Conservation (phyloP, 148 eudicot species). For the Persicaria tinctoria region DNA sequence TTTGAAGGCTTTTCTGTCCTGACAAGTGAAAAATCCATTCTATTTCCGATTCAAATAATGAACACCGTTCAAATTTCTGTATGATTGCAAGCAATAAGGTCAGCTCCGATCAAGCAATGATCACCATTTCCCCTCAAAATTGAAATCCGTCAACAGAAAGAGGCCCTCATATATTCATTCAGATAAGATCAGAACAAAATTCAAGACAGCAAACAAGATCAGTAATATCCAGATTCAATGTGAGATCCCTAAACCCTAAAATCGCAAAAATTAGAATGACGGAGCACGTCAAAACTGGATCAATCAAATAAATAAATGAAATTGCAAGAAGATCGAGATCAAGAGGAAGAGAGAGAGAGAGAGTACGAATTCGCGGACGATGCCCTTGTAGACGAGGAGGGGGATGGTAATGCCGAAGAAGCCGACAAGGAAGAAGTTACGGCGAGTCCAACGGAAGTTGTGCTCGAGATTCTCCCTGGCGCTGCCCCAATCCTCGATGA, state of each 20-base stretch:
- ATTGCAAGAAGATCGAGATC: not conserved
- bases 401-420: constrained; percentile 87
- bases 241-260: not conserved
- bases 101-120: not conserved
- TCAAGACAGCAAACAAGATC: not conserved
- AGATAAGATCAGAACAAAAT: not conserved
- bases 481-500: constrained; percentile 79
- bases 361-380: constrained; percentile 79
- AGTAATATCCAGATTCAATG: not conserved
- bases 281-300: not conserved
- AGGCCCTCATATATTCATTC: not conserved
- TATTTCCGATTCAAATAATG: not conserved
- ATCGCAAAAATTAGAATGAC: not conserved
- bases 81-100: not conserved
- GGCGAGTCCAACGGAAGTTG: constrained; percentile 95
- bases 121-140: no score
- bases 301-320: not conserved
- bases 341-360: constrained; percentile 14
- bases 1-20: no score
- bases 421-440: constrained; percentile 77
- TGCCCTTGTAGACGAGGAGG: constrained; percentile 77
- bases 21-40: not conserved
- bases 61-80: not conserved
- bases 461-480: constrained; percentile 85
- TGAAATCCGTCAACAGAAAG: not conserved